Evolutionary conservation across 2,329 filamentous ascomycete species (phyloP), one percentile per base, ranked within the genome.

Genomic region (Orbilia quercus): DNA sequence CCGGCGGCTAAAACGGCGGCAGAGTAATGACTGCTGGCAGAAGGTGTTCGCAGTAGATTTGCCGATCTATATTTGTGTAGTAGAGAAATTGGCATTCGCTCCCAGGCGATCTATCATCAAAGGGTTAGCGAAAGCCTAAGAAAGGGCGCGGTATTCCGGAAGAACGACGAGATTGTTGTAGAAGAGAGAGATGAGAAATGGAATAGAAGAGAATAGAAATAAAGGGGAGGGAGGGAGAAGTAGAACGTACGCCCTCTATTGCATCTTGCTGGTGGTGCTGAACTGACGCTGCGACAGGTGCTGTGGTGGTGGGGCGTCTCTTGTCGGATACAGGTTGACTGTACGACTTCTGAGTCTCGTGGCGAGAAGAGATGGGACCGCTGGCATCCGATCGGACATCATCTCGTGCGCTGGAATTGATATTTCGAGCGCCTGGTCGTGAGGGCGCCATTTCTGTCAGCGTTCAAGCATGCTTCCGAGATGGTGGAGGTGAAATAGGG

Each of bases 61-160:
- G 90, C 85, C 79, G 90, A 87, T 75, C 90, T 87, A 83, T 95
- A 95, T 76, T 85, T 84, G 79, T 93, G 89, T 54, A 95, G 86
- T 51, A 90, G 83, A 53, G 76, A 73, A 63, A 85, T 82, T 55
- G 84, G 80, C 60, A 84, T 79, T 54, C 82, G 80, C 75, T 83
- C 71, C 76, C 76, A 78, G 31, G 64, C 65, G 48, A 77, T 83
- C 76, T 84, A 83, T 40, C n/a, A 16, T 14, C 36, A 16, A 40
- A 6, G n/a, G 12, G n/a, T 40, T 4, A 40, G 12, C n/a, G 4
- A 14, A 40, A 14, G 36, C 14, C 36, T 16, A 14, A 16, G 36
- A 9, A 4, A 40, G 36, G 9, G 36, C 6, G 36, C n/a, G 36
- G 36, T n/a, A n/a, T n/a, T n/a, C n/a, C n/a, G n/a, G n/a, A n/a